Evolutionary conservation across 2,329 filamentous ascomycete genomes (phyloP).

Genomic region (Exophiala sp.): DNA sequence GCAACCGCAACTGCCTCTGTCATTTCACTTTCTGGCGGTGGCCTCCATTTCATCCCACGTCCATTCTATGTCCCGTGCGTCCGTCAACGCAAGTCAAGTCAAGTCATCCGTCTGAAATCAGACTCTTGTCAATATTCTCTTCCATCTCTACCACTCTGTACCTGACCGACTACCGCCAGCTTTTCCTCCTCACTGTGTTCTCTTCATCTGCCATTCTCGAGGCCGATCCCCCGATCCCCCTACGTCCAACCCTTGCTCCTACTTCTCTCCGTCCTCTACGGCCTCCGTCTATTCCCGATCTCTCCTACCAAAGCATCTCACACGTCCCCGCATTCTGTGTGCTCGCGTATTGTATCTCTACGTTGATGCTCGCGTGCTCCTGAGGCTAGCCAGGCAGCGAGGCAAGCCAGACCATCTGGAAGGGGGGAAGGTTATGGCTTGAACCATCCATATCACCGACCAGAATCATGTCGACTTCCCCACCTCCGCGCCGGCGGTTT

Average conservation of each 20-base stretch:
- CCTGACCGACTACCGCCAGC: no score
- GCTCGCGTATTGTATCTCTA: conserved; percentile 3
- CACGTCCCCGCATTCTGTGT: conserved; percentile 16
- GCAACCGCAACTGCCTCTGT: no score
- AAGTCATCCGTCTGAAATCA: background rate
- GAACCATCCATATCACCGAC: conserved; percentile 1
- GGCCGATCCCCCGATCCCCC: no score
- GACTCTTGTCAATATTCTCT: background rate
- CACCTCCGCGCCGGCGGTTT: conserved; percentile 23
- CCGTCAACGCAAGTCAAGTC: no score
- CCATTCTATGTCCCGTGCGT: conserved; percentile 9
- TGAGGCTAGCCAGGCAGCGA: conserved; percentile 5
- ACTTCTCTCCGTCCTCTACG: background rate
- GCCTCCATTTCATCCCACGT: background rate
- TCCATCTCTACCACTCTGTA: background rate
- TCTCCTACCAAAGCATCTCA: conserved; percentile 1
- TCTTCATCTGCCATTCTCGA: no score
- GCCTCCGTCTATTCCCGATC: conserved; percentile 23
- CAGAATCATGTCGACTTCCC: conserved; percentile 15
- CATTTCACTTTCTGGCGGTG: no score
- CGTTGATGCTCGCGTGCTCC: conserved; percentile 19
- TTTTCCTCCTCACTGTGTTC: background rate
- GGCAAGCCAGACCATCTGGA: background rate
- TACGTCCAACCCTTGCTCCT: background rate
- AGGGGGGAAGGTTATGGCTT: conserved; percentile 11